Percentiles rank a stretch among this genome's conserved stretches.
phyloP scores from a whole-genome alignment of 202 grass and related monocot genomes.

The Setaria italica region DNA sequence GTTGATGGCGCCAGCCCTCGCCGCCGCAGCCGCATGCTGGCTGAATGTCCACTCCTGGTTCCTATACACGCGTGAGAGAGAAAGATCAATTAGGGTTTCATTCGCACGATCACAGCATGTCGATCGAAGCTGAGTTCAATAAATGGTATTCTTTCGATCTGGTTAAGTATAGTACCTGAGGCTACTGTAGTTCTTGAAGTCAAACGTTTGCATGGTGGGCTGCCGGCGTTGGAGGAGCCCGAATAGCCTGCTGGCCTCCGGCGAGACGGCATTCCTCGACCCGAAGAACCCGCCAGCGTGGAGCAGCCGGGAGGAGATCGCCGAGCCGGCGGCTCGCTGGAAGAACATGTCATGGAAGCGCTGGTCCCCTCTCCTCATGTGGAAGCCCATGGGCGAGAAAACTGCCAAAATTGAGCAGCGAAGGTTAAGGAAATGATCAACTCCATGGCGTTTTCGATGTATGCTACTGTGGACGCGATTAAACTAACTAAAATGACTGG shows the following conservation, averaged over 20 bases:
- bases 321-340: conserved; percentile 50
- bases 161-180: conserved; percentile 53
- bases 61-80: conserved; percentile 21
- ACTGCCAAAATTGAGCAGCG: conserved; percentile 51
- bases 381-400: conserved; percentile 70
- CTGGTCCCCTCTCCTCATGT: conserved; percentile 66
- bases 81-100: conserved; percentile 46
- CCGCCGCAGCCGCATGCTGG: conserved; percentile 42
- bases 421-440: conserved; percentile 30
- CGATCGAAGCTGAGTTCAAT: neutral
- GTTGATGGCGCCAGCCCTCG: conserved; percentile 38
- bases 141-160: neutral
- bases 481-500: conserved; percentile 12
- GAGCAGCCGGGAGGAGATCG: conserved; percentile 48
- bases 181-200: conserved; percentile 59
- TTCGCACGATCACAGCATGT: neutral
- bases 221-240: conserved; percentile 55
- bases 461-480: conserved; percentile 14
- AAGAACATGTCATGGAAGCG: conserved; percentile 69
- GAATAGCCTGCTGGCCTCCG: conserved; percentile 54
- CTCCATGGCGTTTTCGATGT: conserved; percentile 34
- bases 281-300: conserved; percentile 50
- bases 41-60: conserved; percentile 68
- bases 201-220: conserved; percentile 63
- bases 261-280: conserved; percentile 44